Percentiles rank a stretch among this genome's conserved stretches.
These are phyloP conservation scores for Funneliformis geosporum DNA, from an alignment of 192 early-diverging fungal species.

Conservation along the genomic window DNA sequence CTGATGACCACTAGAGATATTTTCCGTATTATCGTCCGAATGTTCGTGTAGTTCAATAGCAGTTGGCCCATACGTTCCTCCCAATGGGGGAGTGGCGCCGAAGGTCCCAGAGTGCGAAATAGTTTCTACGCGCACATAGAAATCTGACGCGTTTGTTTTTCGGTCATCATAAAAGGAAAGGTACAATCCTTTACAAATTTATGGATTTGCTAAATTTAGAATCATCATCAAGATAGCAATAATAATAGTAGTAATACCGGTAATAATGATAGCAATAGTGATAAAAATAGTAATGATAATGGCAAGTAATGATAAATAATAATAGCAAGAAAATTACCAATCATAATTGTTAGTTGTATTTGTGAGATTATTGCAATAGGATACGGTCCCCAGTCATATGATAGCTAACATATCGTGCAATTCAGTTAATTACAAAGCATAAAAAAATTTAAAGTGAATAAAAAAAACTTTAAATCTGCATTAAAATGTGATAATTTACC, in stretches of 20 bases:
- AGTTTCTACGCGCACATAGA: conserved; percentile 7
- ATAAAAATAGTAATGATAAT: not conserved
- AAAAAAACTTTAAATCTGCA: too few relatives aligned
- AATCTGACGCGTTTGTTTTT: conserved; percentile 15
- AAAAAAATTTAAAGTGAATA: too few relatives aligned
- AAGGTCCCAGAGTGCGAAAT: conserved; percentile 18
- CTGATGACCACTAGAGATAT: too few relatives aligned
- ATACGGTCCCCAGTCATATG: conserved; percentile 12
- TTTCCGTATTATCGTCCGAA: not conserved
- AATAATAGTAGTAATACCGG: too few relatives aligned
- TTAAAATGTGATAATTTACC: too few relatives aligned
- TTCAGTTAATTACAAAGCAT: too few relatives aligned
- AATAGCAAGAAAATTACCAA: not conserved
- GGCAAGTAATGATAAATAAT: too few relatives aligned
- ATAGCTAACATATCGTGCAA: too few relatives aligned
- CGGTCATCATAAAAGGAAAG: not conserved
- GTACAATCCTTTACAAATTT: too few relatives aligned
- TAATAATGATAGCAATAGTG: too few relatives aligned
- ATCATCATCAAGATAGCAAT: too few relatives aligned
- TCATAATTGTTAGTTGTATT: conserved; percentile 12
- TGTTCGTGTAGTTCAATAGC: not conserved
- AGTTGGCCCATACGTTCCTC: conserved; percentile 1
- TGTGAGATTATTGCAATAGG: conserved; percentile 19
- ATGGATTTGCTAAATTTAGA: too few relatives aligned
- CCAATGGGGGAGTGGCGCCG: not conserved